Base-by-base conservation (phyloP, 495 filamentous ascomycete genomes). In the Platismatia glauca region DNA sequence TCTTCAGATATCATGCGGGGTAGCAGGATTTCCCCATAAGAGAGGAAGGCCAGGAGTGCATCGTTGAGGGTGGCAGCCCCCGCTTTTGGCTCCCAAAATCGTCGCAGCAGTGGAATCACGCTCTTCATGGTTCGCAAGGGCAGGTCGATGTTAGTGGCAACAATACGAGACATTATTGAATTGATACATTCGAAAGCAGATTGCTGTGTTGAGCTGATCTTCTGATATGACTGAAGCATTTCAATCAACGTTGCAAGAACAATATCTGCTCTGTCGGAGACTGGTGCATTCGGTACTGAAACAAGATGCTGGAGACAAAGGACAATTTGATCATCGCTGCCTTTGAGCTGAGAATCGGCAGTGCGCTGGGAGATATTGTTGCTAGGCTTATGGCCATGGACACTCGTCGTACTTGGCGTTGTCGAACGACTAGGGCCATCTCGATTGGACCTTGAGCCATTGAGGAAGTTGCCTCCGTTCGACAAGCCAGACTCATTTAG, bases 181-280 rank as follows among this genome's bases (percentile, higher is more conserved):
- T 94, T 95, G 66, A 97, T 80, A 58, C 83, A 78, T 46, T 83
- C 85, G 66, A 96, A 89, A 24, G 86, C 87, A 57, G 84, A 72
- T 66, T 88, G 85, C 63, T 89, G 86, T 37, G 84, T 75, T 69
- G 79, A 83, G 61, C 82, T 82, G 65, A 84, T 74, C 66, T 78
- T 79, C 34, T 77, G 71, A 15, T 84, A 85, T 41, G 82, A 79
- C 24, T 78, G 78, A 59, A 96, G 79, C 66, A 90, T 83, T 15
- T 81, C 77, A 24, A 88, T 68, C 35, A 89, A 73, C 9, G 78
- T 76, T 50, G 75, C 72, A 20, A 88, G 76, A 20, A 94, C 79
- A 44, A 72, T 76, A 55, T 81, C 76, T 29, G 84, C 81, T 62
- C 79, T 78, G 27, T 79, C 75, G 34, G 84, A 74, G 34, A 95